Evolutionary conservation across 2,329 filamentous ascomycete genomes (phyloP).

Genomic region (Neofusicoccum sp.): DNA sequence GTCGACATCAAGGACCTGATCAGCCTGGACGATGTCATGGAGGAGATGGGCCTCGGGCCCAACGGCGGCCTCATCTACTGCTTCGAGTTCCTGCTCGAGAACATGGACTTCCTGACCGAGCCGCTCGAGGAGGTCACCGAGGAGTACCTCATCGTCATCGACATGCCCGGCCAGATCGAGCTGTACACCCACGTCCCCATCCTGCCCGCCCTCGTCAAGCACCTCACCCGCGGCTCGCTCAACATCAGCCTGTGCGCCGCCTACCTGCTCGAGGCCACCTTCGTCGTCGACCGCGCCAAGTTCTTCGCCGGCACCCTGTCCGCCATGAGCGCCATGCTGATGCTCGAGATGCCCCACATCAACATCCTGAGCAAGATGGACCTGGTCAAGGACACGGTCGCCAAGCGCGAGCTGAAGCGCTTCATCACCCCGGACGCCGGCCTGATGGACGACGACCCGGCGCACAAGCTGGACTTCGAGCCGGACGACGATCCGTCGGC

Average conservation of each 20-base stretch:
- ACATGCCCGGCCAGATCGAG: conserved; percentile 99
- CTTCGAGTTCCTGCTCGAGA: conserved; percentile 93
- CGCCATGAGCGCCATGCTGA: conserved; percentile 98
- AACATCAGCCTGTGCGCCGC: conserved; percentile 91
- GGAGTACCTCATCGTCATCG: conserved; percentile 95
- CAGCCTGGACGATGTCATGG: conserved; percentile 92
- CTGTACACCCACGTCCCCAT: conserved; percentile 97
- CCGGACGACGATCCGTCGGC: conserved; percentile 56
- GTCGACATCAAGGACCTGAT: conserved; percentile 95
- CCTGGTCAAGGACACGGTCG: conserved; percentile 83
- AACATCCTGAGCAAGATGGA: conserved; percentile 99
- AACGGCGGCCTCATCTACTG: conserved; percentile 95
- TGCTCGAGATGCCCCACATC: conserved; percentile 95
- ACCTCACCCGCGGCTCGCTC: conserved; percentile 76
- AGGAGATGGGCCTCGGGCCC: conserved; percentile 84
- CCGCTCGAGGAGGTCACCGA: conserved; percentile 83
- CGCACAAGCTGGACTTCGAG: conserved; percentile 31
- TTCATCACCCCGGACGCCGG: conserved; percentile 85
- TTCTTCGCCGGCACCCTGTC: conserved; percentile 95
- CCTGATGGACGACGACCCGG: conserved; percentile 76
- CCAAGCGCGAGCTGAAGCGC: conserved; percentile 81
- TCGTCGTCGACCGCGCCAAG: conserved; percentile 92
- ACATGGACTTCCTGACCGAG: conserved; percentile 86
- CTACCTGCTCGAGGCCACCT: conserved; percentile 93
- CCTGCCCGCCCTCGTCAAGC: conserved; percentile 77